Evolutionary conservation across 1,284 basidiomycete species (phyloP).

Genomic region (Xerocomus minutiporus): DNA sequence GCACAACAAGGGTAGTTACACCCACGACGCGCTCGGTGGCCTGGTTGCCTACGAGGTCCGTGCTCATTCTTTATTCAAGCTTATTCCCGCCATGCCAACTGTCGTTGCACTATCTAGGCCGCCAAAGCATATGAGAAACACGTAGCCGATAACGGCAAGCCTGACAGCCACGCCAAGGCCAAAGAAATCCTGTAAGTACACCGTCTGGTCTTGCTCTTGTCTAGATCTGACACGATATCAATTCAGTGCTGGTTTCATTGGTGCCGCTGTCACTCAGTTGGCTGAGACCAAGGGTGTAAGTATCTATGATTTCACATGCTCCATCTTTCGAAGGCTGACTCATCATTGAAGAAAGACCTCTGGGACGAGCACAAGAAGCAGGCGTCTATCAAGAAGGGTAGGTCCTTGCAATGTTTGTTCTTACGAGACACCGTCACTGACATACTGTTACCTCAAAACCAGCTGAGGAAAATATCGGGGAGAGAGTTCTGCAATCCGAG

Average conservation of each 20-base stretch:
- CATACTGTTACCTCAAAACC: not conserved
- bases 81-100: not conserved
- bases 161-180: conserved; percentile 15
- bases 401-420: not conserved
- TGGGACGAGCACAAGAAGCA: conserved; percentile 8
- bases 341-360: conserved; percentile 6
- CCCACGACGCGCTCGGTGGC: conserved; percentile 18
- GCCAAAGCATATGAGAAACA: conserved; percentile 16
- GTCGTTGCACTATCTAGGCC: conserved; percentile 1
- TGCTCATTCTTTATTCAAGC: not conserved
- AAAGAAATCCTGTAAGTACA: conserved; percentile 14
- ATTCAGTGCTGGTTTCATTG: conserved; percentile 16
- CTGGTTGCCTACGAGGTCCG: conserved; percentile 17
- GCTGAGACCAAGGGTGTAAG: conserved; percentile 25
- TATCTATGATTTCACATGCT: not conserved
- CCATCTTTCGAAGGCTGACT: not conserved
- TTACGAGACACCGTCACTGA: not conserved
- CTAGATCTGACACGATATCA: not conserved
- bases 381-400: conserved; percentile 1
- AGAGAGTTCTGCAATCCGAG: not conserved
- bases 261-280: conserved; percentile 7
- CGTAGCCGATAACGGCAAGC: conserved; percentile 7
- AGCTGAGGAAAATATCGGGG: not conserved
- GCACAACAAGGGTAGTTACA: conserved; percentile 10
- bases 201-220: not conserved